Percentiles rank a stretch among this genome's conserved stretches.
Evolutionary conservation across 768 basidiomycete genomes (phyloP).

Genomic region (Tylopilus subfusipes): DNA sequence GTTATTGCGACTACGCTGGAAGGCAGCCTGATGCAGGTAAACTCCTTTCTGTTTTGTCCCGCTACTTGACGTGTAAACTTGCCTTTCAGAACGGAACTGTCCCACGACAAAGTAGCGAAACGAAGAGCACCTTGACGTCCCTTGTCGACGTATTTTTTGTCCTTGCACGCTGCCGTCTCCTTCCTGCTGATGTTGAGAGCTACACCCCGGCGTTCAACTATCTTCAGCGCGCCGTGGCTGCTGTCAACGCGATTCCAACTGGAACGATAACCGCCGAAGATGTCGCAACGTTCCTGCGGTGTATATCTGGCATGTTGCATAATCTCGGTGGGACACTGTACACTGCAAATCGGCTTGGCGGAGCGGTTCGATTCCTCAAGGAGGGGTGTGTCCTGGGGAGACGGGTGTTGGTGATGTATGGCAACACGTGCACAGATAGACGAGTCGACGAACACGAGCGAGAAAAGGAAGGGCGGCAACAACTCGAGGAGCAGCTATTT

Average conservation of each 20-base stretch:
- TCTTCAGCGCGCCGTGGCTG: slow-evolving; percentile 41
- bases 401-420: slow-evolving; percentile 39
- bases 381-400: slow-evolving; percentile 56
- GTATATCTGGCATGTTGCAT: slow-evolving; percentile 68
- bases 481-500: slow-evolving; percentile 61
- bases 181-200: slow-evolving; percentile 40
- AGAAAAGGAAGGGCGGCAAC: slow-evolving; percentile 46
- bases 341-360: slow-evolving; percentile 56
- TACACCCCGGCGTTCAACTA: slow-evolving; percentile 45
- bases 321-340: slow-evolving; percentile 70
- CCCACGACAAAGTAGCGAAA: slow-evolving; percentile 11
- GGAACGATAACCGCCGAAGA: slow-evolving; percentile 16
- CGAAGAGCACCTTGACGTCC: slow-evolving; percentile 39
- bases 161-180: slow-evolving; percentile 45
- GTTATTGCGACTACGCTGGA: slow-evolving; percentile 35
- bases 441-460: slow-evolving; percentile 24
- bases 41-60: background rate
- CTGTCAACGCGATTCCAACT: slow-evolving; percentile 16
- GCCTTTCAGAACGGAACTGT: slow-evolving; percentile 4
- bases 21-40: slow-evolving; percentile 30
- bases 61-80: background rate
- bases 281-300: slow-evolving; percentile 57
- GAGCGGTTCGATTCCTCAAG: slow-evolving; percentile 64
- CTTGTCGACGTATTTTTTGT: slow-evolving; percentile 54
- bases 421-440: background rate